A percentile compares a stretch with the other conserved stretches of the same genome.
These are phyloP conservation scores for Dictyostelium capitatum DNA, from an alignment of 78 protist species.

Conservation along the genomic window DNA sequence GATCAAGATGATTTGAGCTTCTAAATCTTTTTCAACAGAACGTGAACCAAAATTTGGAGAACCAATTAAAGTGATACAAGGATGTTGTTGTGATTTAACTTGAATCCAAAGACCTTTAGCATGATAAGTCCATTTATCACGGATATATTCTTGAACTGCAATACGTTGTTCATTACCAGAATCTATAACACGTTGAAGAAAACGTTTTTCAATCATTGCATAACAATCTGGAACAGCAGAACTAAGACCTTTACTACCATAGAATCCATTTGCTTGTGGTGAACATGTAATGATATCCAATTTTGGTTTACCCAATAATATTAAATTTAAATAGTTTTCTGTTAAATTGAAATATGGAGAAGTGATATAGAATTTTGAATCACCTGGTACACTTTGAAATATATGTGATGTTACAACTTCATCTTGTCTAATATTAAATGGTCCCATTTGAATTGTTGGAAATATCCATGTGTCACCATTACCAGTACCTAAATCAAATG, in stretches of 20 bases:
- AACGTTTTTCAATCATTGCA: conserved; percentile 37
- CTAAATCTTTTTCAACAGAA: conserved; percentile 57
- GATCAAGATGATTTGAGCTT: conserved; percentile 66
- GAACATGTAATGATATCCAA: conserved; percentile 60
- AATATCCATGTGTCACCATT: conserved; percentile 46
- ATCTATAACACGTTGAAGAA: conserved; percentile 34
- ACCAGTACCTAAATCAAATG: not conserved
- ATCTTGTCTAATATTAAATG: conserved; percentile 67
- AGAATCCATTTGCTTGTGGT: conserved; percentile 77
- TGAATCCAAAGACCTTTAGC: conserved; percentile 77
- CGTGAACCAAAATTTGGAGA: conserved; percentile 71
- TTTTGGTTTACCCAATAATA: conserved; percentile 38
- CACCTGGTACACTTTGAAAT: conserved; percentile 16
- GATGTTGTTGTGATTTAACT: conserved; percentile 6
- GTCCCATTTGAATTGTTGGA: conserved; percentile 81
- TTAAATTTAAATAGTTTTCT: conserved; percentile 23
- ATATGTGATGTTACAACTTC: conserved; percentile 52
- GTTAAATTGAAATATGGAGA: conserved; percentile 65
- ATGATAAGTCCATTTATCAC: conserved; percentile 75
- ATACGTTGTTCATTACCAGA: conserved; percentile 21
- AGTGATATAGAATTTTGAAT: conserved; percentile 43
- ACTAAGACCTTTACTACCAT: conserved; percentile 60
- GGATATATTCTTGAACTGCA: conserved; percentile 52
- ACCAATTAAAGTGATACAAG: conserved; percentile 62
- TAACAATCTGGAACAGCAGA: conserved; percentile 59